phyloP scores from a whole-genome alignment of 2,329 filamentous ascomycete species.

The Botryotinia globosa region DNA sequence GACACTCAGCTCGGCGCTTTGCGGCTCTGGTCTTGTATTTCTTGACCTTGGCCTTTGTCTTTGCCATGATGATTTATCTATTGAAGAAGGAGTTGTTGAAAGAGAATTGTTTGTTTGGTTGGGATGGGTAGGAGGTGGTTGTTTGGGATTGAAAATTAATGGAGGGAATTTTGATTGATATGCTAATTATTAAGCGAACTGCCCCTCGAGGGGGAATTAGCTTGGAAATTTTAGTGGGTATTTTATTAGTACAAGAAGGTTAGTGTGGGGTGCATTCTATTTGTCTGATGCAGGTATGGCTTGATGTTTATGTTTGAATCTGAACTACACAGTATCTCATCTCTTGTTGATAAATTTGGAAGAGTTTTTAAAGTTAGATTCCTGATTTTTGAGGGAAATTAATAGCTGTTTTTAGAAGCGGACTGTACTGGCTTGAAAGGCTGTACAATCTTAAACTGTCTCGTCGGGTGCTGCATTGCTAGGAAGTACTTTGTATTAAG shows the following conservation, averaged over 20 bases:
- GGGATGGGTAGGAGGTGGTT: neutral
- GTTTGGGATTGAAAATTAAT: neutral
- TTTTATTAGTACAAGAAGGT: neutral
- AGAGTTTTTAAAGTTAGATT: neutral
- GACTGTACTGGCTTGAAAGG: fast-evolving
- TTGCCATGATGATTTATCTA: neutral
- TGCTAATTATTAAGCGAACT: neutral
- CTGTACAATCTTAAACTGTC: neutral
- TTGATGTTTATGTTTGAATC: neutral
- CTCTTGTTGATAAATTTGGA: neutral
- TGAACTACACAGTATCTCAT: neutral
- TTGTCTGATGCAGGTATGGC: neutral
- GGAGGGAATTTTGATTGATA: neutral
- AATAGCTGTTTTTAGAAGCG: no score
- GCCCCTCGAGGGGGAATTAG: neutral
- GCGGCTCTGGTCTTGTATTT: neutral
- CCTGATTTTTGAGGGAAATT: neutral
- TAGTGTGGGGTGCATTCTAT: no score
- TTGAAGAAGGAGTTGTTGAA: neutral
- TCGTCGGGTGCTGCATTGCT: neutral
- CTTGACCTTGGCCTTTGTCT: neutral
- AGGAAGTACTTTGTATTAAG: neutral
- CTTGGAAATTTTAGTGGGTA: neutral
- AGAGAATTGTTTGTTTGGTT: neutral
- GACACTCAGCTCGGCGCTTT: neutral